Conservation (phyloP, 148 eudicot genomes). For the Diospyros lotus region DNA sequence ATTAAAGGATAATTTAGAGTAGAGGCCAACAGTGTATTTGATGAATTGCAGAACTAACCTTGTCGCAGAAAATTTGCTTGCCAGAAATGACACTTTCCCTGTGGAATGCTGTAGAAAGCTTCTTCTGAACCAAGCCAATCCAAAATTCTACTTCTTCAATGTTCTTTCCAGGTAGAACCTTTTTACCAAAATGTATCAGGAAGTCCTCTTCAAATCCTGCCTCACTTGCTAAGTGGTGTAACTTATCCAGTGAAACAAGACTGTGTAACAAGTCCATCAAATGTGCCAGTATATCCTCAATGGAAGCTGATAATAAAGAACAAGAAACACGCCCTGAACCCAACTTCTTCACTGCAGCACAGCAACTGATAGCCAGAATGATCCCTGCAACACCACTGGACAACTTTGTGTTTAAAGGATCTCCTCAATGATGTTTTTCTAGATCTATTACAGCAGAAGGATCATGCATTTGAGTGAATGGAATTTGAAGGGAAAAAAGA, state of each 20-base stretch:
- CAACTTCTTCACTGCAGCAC: slow-evolving; percentile 36
- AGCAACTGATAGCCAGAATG: slow-evolving; percentile 41
- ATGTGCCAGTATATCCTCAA: slow-evolving; percentile 23
- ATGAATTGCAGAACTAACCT: slow-evolving; percentile 25
- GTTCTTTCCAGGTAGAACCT: slow-evolving; percentile 34
- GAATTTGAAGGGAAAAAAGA: neutral
- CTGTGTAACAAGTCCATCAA: slow-evolving; percentile 31
- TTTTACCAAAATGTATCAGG: slow-evolving; percentile 38
- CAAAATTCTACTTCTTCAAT: slow-evolving; percentile 44
- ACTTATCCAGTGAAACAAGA: slow-evolving; percentile 37
- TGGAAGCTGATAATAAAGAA: slow-evolving; percentile 21
- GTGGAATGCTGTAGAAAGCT: slow-evolving; percentile 35
- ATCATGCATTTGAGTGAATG: neutral
- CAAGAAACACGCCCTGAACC: slow-evolving; percentile 27
- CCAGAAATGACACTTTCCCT: slow-evolving; percentile 37
- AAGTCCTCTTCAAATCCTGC: slow-evolving; percentile 52
- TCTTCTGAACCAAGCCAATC: slow-evolving; percentile 39
- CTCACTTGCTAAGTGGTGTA: slow-evolving; percentile 34
- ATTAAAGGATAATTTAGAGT: neutral
- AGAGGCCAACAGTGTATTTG: neutral
- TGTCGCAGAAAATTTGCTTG: slow-evolving; percentile 23
- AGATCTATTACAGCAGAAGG: neutral
- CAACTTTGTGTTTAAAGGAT: slow-evolving; percentile 12
- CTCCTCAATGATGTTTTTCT: neutral
- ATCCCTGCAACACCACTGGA: slow-evolving; percentile 56